Conservation (phyloP, 225 moss, liverwort and hornwort species). For the Takakia lepidozioides region DNA sequence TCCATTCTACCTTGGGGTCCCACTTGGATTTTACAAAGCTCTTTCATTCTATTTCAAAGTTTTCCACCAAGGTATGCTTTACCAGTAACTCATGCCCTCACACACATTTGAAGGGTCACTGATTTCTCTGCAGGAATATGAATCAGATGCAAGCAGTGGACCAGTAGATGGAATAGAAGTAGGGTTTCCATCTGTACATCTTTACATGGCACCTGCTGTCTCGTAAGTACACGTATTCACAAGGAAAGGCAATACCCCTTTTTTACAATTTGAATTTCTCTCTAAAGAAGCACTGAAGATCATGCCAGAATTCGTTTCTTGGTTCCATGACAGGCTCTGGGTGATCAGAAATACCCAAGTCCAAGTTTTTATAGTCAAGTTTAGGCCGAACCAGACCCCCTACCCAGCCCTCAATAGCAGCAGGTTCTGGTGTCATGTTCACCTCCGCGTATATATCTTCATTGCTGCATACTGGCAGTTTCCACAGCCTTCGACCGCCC, state of each 20-base stretch:
- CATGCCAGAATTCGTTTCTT: conserved; percentile 28
- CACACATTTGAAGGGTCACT: neutral
- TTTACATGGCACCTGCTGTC: neutral
- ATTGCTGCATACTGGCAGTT: conserved; percentile 19
- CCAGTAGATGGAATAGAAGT: neutral
- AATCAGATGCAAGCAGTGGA: neutral
- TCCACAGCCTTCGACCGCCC: conserved; percentile 20
- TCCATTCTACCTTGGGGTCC: too few species aligned
- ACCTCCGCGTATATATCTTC: conserved; percentile 1
- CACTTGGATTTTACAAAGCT: too few species aligned
- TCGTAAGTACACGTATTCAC: too few species aligned
- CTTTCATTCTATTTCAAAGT: too few species aligned
- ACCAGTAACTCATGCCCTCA: neutral
- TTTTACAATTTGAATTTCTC: conserved; percentile 20
- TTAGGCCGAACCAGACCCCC: conserved; percentile 79
- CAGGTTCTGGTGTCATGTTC: conserved; percentile 5
- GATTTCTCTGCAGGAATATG: neutral
- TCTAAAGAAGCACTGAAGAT: conserved; percentile 27
- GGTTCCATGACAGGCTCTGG: conserved; percentile 1
- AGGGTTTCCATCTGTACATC: neutral
- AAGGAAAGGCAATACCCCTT: too few species aligned
- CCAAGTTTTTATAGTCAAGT: conserved; percentile 3
- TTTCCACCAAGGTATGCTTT: neutral
- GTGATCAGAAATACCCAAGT: conserved; percentile 3
- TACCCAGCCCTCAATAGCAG: conserved; percentile 57